Conservation (phyloP, 2,329 filamentous ascomycete genomes). For the Pezicula rhizophila region DNA sequence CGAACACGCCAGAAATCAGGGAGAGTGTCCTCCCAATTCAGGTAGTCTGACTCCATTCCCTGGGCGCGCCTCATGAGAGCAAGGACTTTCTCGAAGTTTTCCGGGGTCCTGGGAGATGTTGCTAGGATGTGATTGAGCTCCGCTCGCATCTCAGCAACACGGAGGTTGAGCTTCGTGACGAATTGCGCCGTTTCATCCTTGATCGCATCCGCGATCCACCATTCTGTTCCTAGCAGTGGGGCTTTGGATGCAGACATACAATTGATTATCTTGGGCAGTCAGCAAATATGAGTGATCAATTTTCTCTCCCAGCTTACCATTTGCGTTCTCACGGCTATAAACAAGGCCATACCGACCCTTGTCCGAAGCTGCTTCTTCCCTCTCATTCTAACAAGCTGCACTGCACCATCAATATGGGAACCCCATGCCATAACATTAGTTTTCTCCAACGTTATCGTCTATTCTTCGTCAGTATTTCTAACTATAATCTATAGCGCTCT, state of each 20-base stretch:
- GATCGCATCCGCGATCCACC: conserved; percentile 51
- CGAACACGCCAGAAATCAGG: conserved; percentile 45
- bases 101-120: conserved; percentile 38
- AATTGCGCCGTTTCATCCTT: conserved; percentile 44
- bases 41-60: conserved; percentile 44
- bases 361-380: conserved; percentile 49
- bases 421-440: conserved; percentile 53
- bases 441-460: conserved; percentile 45
- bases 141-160: conserved; percentile 48
- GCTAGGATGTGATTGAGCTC: conserved; percentile 46
- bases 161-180: conserved; percentile 39
- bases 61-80: conserved; percentile 47
- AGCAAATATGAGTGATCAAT: conserved; percentile 25
- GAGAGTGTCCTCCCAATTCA: conserved; percentile 44
- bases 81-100: conserved; percentile 44
- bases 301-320: conserved; percentile 38
- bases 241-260: conserved; percentile 46
- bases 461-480: conserved; percentile 5
- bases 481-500: neutral
- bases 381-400: conserved; percentile 52
- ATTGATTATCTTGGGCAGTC: conserved; percentile 53
- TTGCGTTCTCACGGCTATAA: conserved; percentile 53
- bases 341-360: conserved; percentile 47
- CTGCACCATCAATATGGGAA: conserved; percentile 58
- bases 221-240: conserved; percentile 48